These are phyloP conservation scores for Cystobasidium sp. DNA, from an alignment of 1,284 basidiomycete genomes.

Conservation along the genomic window DNA sequence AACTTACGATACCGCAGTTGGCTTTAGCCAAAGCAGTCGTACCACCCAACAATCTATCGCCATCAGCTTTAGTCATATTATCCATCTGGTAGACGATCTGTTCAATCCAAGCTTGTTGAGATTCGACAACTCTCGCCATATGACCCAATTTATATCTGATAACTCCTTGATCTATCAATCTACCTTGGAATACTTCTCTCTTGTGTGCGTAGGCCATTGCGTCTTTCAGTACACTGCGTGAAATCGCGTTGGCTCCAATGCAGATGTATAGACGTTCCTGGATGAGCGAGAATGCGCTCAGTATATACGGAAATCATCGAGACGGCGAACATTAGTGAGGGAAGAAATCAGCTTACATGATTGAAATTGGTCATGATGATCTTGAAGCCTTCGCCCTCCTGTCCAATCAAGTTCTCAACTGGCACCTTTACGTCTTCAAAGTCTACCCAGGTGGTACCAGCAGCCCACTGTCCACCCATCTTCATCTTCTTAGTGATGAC, in stretches of 20 bases:
- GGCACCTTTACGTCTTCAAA: constrained; percentile 57
- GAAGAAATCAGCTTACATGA: constrained; percentile 7
- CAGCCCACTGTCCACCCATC: constrained; percentile 48
- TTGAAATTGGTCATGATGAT: constrained; percentile 50
- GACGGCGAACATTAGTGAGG: no score
- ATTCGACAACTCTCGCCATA: constrained; percentile 50
- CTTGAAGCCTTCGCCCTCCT: constrained; percentile 48
- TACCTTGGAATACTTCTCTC: constrained; percentile 52
- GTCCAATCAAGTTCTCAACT: constrained; percentile 56
- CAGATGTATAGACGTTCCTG: constrained; percentile 49
- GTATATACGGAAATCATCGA: no score
- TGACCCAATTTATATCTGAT: constrained; percentile 53
- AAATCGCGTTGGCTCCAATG: constrained; percentile 50
- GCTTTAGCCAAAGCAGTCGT: constrained; percentile 54
- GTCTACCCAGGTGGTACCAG: constrained; percentile 56
- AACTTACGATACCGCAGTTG: constrained; percentile 45
- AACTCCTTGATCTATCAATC: constrained; percentile 52
- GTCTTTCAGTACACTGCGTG: constrained; percentile 45
- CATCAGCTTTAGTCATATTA: constrained; percentile 31
- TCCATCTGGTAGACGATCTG: constrained; percentile 43
- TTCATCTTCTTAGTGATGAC: constrained; percentile 46
- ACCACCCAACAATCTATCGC: constrained; percentile 48
- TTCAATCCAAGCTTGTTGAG: constrained; percentile 45
- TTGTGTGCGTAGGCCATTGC: constrained; percentile 51
- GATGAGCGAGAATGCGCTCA: no score